Base-by-base conservation (phyloP, 1,139 yeast species). In the Lodderomyces elongisporus region DNA sequence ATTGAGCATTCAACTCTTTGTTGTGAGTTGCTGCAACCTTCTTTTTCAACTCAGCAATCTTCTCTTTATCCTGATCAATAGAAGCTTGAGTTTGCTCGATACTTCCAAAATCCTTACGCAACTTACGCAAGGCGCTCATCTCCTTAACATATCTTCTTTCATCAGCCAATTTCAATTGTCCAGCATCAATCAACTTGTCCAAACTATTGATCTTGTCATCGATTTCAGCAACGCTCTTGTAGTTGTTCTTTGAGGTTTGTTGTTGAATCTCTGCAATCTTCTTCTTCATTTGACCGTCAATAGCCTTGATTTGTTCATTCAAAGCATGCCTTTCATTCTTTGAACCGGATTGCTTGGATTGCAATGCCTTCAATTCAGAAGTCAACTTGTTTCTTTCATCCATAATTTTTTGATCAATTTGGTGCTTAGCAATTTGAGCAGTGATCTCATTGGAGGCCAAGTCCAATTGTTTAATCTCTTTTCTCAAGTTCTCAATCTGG, bases 81-180 rank as follows among this genome's bases (percentile, higher is more conserved):
- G 80, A 73, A 47, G 75, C 75, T 68, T 88, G 96, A 49, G 76
- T 74, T 49, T 77, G 76, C 53, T 80, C 88, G 49, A 89, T 69
- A 30, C 76, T 71, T 32, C 78, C 78, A 56, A 87, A 84, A 59
- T 82, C 93, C 62, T 83, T 84, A 56, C 80, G 78, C 54, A 83
- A 67, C 64, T 85, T 87, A 62, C 93, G 81, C 58, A 91, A 74
- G 34, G 80, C 64, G 36, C 88, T 75, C 71, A 88, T 85, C 63
- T 91, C 97, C 64, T 84, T 84, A 48, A 93, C 78, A 47, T 70
- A 66, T 57, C 80, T 75, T 68, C 88, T 83, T 71, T 93, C 99
- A 44, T 91, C 96, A 35, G 89, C 97, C 54, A 93, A 77, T 52
- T 87, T 78, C 58, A 93, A 70, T 35, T 72, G 66, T 41, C 98